A percentile compares a stretch with the other conserved stretches of the same genome.
Evolutionary conservation across 352 stramenopile species (phyloP).

Genomic region (Albugo candida): DNA sequence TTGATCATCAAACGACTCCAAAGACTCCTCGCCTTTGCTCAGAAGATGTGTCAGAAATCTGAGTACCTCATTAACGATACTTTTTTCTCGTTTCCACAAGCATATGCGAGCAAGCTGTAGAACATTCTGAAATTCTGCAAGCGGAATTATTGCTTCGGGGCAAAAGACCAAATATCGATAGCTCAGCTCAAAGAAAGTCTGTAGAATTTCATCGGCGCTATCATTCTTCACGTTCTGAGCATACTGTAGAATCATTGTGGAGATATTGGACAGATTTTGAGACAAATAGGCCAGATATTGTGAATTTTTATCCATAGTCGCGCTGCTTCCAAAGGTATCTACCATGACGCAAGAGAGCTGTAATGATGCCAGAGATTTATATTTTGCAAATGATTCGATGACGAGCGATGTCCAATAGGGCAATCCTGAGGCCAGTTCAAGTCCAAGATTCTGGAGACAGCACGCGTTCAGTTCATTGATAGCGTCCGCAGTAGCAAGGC

Average conservation of each 20-base stretch:
- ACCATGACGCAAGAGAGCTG: constrained; percentile 39
- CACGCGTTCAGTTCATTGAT: constrained; percentile 51
- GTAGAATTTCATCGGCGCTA: constrained; percentile 35
- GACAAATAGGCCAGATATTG: no score
- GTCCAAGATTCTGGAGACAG: constrained; percentile 41
- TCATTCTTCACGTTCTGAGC: not conserved
- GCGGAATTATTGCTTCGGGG: constrained; percentile 32
- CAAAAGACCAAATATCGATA: constrained; percentile 58
- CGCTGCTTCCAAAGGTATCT: constrained; percentile 39
- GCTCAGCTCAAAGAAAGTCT: constrained; percentile 40
- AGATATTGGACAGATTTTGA: no score
- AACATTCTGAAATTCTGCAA: constrained; percentile 30
- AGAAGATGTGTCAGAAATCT: constrained; percentile 44
- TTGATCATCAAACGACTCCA: constrained; percentile 16
- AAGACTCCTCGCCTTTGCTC: constrained; percentile 26
- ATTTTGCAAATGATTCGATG: constrained; percentile 32
- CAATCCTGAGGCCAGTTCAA: constrained; percentile 32
- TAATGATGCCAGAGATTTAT: constrained; percentile 33
- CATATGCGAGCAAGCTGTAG: constrained; percentile 38
- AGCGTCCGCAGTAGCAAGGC: constrained; percentile 27
- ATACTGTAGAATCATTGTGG: no score
- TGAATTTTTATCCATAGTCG: constrained; percentile 6
- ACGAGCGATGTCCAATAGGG: constrained; percentile 29
- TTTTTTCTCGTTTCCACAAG: constrained; percentile 38
- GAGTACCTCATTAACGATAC: constrained; percentile 42